A percentile compares a stretch with the other conserved stretches of the same genome.
Evolutionary conservation across 352 stramenopile genomes (phyloP).

Genomic region (Pelagophyceae sp.): DNA sequence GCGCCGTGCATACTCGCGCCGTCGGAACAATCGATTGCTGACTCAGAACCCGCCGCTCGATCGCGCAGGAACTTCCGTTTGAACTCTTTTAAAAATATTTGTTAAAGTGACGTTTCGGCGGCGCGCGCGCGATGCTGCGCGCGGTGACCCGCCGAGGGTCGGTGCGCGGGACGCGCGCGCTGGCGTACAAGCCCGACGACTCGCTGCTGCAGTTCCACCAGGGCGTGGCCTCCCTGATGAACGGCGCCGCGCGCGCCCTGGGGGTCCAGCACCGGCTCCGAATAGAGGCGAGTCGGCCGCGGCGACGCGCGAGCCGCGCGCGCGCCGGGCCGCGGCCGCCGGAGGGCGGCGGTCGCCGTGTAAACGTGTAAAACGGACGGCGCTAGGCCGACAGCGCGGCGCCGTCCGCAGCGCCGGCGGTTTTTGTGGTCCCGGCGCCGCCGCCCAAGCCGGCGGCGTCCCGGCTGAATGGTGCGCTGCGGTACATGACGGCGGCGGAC

Average conservation of each 20-base stretch:
- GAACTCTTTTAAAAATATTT: too few species aligned
- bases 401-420: background rate
- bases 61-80: too few species aligned
- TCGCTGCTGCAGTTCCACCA: constrained; percentile 6
- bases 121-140: background rate
- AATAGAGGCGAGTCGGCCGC: background rate
- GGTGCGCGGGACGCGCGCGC: background rate
- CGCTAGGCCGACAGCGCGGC: background rate
- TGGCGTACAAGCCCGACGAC: background rate
- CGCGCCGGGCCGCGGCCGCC: background rate
- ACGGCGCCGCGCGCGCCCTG: background rate
- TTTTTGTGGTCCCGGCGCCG: background rate
- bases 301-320: background rate
- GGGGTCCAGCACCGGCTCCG: constrained; percentile 1
- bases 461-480: background rate
- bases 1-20: too few species aligned
- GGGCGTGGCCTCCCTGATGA: background rate
- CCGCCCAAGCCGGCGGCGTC: too few species aligned
- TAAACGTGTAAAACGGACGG: background rate
- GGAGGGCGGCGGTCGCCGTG: background rate
- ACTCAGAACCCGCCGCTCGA: too few species aligned
- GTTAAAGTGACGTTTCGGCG: too few species aligned
- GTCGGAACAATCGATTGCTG: too few species aligned
- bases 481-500: constrained; percentile 4
- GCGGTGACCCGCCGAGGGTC: background rate